Percentiles rank a stretch among this genome's conserved stretches.
Conservation (phyloP, 768 basidiomycete genomes). For the Mycena rosella region DNA sequence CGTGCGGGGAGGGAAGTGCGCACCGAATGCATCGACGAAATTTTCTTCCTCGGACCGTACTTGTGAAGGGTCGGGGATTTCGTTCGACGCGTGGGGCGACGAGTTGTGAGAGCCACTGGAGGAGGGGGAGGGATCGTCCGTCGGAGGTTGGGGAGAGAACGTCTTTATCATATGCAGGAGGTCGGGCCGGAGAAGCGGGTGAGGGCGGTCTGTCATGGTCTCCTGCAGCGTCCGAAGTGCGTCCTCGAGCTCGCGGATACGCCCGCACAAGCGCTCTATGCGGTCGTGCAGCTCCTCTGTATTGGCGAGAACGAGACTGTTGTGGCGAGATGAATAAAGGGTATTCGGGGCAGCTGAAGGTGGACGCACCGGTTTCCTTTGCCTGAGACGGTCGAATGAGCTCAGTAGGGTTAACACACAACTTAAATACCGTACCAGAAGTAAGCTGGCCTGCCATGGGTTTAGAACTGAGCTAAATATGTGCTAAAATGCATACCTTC, state of each 20-base stretch:
- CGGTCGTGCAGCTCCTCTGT: constrained; percentile 79
- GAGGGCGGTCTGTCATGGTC: constrained; percentile 60
- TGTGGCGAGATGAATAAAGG: constrained; percentile 34
- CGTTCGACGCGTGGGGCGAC: constrained; percentile 23
- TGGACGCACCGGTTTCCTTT: constrained; percentile 66
- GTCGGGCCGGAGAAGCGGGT: constrained; percentile 59
- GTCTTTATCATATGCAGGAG: constrained; percentile 47
- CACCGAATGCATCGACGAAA: constrained; percentile 59
- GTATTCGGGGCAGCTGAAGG: not conserved
- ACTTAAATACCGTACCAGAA: constrained; percentile 12
- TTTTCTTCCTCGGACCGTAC: constrained; percentile 47
- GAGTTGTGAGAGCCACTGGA: constrained; percentile 15
- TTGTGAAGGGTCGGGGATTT: constrained; percentile 6
- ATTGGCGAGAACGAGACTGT: constrained; percentile 71
- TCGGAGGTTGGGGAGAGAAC: not conserved
- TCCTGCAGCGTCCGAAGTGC: constrained; percentile 66
- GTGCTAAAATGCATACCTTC: constrained; percentile 60
- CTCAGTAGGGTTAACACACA: constrained; percentile 57
- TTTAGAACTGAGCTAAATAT: constrained; percentile 16
- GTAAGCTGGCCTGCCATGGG: constrained; percentile 16
- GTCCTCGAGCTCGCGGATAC: constrained; percentile 73
- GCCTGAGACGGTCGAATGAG: constrained; percentile 46
- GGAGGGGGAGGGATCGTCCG: constrained; percentile 5
- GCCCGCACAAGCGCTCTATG: constrained; percentile 65
- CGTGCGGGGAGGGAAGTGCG: not conserved